Evolutionary conservation across 2,329 filamentous ascomycete genomes (phyloP).

Genomic region (Kalaharituber pfeilii): DNA sequence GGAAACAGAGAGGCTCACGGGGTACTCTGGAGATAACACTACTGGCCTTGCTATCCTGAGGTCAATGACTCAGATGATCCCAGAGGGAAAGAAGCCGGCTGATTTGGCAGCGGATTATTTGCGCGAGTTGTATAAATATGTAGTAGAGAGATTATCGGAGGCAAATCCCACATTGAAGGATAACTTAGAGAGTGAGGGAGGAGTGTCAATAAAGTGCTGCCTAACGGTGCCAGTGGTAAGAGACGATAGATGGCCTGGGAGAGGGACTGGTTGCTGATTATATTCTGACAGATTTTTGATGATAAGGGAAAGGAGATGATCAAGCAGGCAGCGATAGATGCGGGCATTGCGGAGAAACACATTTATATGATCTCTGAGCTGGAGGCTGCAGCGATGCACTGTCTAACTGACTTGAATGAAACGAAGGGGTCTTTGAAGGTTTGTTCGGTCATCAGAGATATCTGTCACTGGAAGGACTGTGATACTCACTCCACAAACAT

Average conservation of each 20-base stretch:
- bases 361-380: conserved; percentile 20
- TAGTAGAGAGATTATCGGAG: conserved; percentile 55
- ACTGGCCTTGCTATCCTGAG: not conserved
- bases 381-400: conserved; percentile 18
- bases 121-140: conserved; percentile 57
- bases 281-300: conserved; percentile 44
- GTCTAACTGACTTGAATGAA: not conserved
- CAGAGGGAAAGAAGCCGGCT: conserved; percentile 48
- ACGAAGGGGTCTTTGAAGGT: not conserved
- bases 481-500: conserved; percentile 7
- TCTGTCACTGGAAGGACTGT: not conserved
- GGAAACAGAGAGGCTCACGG: not conserved
- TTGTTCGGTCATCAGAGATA: not conserved
- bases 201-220: conserved; percentile 59
- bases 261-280: not conserved
- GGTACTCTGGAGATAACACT: not conserved
- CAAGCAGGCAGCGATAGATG: conserved; percentile 55
- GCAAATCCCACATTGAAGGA: conserved; percentile 44
- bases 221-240: conserved; percentile 51
- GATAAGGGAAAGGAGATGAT: conserved; percentile 71
- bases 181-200: conserved; percentile 48
- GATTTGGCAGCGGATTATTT: conserved; percentile 68
- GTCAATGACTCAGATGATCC: conserved; percentile 4
- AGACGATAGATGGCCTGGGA: conserved; percentile 2
- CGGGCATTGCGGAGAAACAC: conserved; percentile 47